These are phyloP conservation scores for Didymellaceae sp. DNA, from an alignment of 2,329 filamentous ascomycete genomes.

Conservation along the genomic window DNA sequence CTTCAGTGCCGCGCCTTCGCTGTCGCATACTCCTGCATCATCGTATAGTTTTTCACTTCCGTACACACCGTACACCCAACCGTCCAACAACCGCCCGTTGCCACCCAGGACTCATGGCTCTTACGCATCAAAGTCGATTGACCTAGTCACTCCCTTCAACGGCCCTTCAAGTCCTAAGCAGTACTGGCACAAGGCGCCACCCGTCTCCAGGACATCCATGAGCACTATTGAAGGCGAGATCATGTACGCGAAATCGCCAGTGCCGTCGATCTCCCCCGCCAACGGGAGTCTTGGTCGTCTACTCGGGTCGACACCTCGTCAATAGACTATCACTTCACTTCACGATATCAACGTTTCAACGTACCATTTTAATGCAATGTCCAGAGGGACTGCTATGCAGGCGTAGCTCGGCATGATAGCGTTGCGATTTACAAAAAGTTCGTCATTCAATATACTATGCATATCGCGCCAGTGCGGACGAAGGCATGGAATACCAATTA, in stretches of 20 bases:
- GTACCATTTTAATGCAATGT: slow-evolving; percentile 9
- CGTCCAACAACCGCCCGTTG: slow-evolving; percentile 42
- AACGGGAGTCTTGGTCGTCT: slow-evolving; percentile 48
- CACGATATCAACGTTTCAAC: not conserved
- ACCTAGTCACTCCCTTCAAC: slow-evolving; percentile 53
- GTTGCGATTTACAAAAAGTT: slow-evolving; percentile 16
- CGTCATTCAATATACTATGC: slow-evolving; percentile 12
- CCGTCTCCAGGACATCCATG: slow-evolving; percentile 42
- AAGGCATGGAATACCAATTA: slow-evolving; percentile 10
- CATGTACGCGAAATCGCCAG: slow-evolving; percentile 45
- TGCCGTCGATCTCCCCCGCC: slow-evolving; percentile 41
- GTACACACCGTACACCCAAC: slow-evolving; percentile 40
- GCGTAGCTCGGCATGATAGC: slow-evolving; percentile 18
- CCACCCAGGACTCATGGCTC: slow-evolving; percentile 47
- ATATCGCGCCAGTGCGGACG: slow-evolving; percentile 20
- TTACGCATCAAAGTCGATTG: slow-evolving; percentile 51
- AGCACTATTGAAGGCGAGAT: slow-evolving; percentile 48
- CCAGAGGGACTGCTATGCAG: slow-evolving; percentile 18
- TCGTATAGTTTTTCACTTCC: slow-evolving; percentile 55
- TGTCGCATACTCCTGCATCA: slow-evolving; percentile 56
- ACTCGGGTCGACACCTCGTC: slow-evolving; percentile 37
- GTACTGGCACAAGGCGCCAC: slow-evolving; percentile 44
- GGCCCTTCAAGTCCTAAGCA: slow-evolving; percentile 43
- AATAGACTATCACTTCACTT: slow-evolving; percentile 2
- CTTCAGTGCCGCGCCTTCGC: slow-evolving; percentile 51